Percentiles rank a stretch among this genome's conserved stretches.
Conservation (phyloP, 768 basidiomycete species). For the Naganishia onofrii region DNA sequence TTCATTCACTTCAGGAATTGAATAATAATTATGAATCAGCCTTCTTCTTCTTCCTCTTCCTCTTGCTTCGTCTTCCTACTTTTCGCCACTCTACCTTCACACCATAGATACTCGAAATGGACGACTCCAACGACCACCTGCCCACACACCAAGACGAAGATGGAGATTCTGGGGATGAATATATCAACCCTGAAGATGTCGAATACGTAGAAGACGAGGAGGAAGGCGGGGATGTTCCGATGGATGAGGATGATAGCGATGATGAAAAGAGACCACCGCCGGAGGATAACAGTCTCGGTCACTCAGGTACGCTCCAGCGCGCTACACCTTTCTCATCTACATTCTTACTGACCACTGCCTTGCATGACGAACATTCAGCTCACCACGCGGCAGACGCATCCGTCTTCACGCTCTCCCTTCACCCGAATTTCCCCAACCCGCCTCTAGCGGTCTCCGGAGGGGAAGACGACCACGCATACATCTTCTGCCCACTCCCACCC, state of each 20-base stretch:
- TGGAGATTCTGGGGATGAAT: conserved; percentile 22
- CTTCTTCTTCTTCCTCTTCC: background rate
- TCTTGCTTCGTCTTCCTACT: background rate
- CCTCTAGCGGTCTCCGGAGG: conserved; percentile 87
- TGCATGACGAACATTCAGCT: conserved; percentile 34
- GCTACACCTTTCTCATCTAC: too few species aligned
- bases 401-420: conserved; percentile 78
- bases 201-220: conserved; percentile 32
- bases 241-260: conserved; percentile 44
- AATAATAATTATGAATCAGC: conserved; percentile 2
- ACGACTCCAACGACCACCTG: background rate
- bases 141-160: conserved; percentile 13
- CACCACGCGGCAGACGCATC: conserved; percentile 63
- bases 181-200: conserved; percentile 28
- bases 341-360: background rate
- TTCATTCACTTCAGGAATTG: too few species aligned
- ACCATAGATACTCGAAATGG: too few species aligned
- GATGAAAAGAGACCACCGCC: conserved; percentile 53
- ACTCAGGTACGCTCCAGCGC: conserved; percentile 29
- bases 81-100: background rate
- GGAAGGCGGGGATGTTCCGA: conserved; percentile 37
- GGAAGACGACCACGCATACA: conserved; percentile 89
- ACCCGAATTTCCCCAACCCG: conserved; percentile 66
- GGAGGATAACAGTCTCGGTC: conserved; percentile 37
- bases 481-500: conserved; percentile 57